Evolutionary conservation across 148 eudicot species (phyloP).

Genomic region (Spergularia marina): DNA sequence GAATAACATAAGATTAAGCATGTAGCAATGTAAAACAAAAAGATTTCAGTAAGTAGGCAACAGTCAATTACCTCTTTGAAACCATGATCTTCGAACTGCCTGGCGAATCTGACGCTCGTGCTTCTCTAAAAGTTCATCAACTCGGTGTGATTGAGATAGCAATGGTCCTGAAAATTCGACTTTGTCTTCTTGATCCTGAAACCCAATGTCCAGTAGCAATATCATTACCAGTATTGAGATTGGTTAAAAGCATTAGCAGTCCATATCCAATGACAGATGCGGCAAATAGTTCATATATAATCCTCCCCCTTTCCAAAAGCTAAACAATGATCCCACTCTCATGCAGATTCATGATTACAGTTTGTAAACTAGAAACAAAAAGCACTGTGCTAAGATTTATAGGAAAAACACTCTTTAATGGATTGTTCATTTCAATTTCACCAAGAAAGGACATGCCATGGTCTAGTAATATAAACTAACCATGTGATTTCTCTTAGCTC

Average conservation of each 20-base stretch:
- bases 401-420: neutral
- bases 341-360: too few relatives aligned
- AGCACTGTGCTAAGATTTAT: neutral
- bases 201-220: conserved; percentile 21
- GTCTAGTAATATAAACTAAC: conserved; percentile 46
- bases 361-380: neutral
- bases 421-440: neutral
- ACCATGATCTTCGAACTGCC: conserved; percentile 87
- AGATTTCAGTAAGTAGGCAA: neutral
- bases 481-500: conserved; percentile 54
- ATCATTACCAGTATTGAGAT: neutral
- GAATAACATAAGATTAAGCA: neutral
- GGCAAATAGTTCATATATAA: too few relatives aligned
- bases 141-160: conserved; percentile 55
- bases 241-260: neutral
- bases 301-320: too few relatives aligned
- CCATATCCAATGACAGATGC: neutral
- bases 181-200: conserved; percentile 62
- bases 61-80: conserved; percentile 62
- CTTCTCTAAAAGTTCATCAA: conserved; percentile 78
- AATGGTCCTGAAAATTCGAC: conserved; percentile 94
- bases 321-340: too few relatives aligned
- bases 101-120: conserved; percentile 94
- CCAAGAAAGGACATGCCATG: neutral
- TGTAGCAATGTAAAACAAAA: neutral